Base-by-base conservation (phyloP, 768 basidiomycete genomes). In the Lactifluus volemus region DNA sequence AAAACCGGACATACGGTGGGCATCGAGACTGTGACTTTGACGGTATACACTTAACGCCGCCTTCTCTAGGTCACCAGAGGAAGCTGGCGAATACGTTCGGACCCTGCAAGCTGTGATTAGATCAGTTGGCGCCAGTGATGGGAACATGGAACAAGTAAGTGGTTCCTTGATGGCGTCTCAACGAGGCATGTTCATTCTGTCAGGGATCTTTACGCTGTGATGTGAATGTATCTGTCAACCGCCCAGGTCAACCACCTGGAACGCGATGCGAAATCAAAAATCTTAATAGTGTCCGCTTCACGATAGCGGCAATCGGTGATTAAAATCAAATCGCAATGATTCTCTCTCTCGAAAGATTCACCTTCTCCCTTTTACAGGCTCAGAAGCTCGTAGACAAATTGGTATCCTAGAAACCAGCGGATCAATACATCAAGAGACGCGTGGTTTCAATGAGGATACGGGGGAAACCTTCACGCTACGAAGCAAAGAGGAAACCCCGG, bases 181-280 rank as follows among this genome's bases (percentile, higher is more conserved):
- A 39, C 42, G 32, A n/a, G 25, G 45, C 19, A 38, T n/a, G 36
- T 56, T 69, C 4, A 58, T 65, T 49, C 38, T 44, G 4, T 3
- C 55, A 97, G 94, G 96, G 96, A 1, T 98, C 95, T 6, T 77
- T 98, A 36, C 80, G 97, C 44, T 95, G 94, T 64, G 97, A 99
- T 68, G 90, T 96, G 32, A 98, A 99, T 68, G 86, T 98, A 5
- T 98, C 96, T 5, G 83, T 98, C 6, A 89, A 92, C 68, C 80
- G 80, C 50, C 70, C 75, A 45, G 85, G 86, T 9, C 73, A 80
- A 6, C 72, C 81, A 4, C 84, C 75, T 1, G 86, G 94, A 2
- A 96, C 88, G 1, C 84, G 96, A 34, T 95, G 93, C 68, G 96
- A 99, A 73, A 84, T 99, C 67, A 99, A 99, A 74, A 99, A 99